Evolutionary conservation across 352 stramenopile species (phyloP).

Genomic region (Plasmopara muralis): DNA sequence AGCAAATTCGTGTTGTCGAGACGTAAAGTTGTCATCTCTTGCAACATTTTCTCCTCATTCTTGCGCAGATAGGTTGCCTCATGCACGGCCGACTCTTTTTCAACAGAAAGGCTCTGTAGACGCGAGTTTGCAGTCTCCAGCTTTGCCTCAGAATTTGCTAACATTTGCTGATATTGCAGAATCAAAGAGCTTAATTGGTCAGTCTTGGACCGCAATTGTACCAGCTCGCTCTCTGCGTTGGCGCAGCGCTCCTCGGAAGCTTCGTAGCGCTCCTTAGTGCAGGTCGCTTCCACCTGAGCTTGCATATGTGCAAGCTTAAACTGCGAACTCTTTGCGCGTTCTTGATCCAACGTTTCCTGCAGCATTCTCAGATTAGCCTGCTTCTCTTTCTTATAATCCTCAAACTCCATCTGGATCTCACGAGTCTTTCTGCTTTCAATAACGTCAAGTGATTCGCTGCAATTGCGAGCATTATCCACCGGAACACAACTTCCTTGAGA

Average conservation of each 20-base stretch:
- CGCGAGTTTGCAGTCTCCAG: slow-evolving; percentile 39
- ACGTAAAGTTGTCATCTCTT: slow-evolving; percentile 49
- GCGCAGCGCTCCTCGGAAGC: slow-evolving; percentile 43
- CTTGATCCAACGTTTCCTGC: slow-evolving; percentile 56
- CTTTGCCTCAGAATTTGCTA: slow-evolving; percentile 51
- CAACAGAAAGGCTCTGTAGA: slow-evolving; percentile 36
- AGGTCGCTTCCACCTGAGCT: slow-evolving; percentile 57
- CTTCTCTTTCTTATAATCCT: slow-evolving; percentile 78
- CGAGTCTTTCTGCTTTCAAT: slow-evolving; percentile 35
- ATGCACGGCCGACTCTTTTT: slow-evolving; percentile 43
- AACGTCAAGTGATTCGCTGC: slow-evolving; percentile 28
- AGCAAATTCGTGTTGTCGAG: slow-evolving; percentile 75
- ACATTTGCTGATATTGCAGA: slow-evolving; percentile 54
- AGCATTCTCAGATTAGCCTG: slow-evolving; percentile 54
- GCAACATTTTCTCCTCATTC: slow-evolving; percentile 55
- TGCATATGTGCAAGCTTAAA: slow-evolving; percentile 59
- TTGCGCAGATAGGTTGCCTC: slow-evolving; percentile 46
- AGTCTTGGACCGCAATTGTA: slow-evolving; percentile 46
- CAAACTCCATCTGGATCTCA: slow-evolving; percentile 65
- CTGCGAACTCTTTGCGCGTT: slow-evolving; percentile 40
- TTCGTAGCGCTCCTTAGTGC: slow-evolving; percentile 56
- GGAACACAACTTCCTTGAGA: slow-evolving; percentile 5
- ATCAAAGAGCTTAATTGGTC: slow-evolving; percentile 61
- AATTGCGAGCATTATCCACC: slow-evolving; percentile 16
- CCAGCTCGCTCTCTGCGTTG: slow-evolving; percentile 58